phyloP scores from a whole-genome alignment of 352 stramenopile species.

The Phytophthora cactorum region DNA sequence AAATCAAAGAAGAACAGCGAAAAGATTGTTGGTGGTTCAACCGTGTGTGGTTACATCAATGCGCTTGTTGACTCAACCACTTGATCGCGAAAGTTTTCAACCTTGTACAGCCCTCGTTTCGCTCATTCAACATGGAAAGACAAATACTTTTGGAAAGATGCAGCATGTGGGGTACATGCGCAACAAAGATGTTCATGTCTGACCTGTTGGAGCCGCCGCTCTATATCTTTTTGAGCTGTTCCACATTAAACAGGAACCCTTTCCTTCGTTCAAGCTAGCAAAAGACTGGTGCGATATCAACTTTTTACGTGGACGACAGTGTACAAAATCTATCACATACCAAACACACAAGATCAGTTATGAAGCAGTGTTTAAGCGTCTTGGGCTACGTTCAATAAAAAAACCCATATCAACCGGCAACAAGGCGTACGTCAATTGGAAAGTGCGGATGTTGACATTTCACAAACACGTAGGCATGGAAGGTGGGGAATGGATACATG shows the following conservation, averaged over 20 bases:
- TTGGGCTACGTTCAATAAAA: conserved; percentile 3
- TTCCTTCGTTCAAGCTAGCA: neutral
- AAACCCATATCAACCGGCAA: conserved; percentile 13
- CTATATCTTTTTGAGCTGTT: conserved; percentile 3
- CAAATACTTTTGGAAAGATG: conserved; percentile 1
- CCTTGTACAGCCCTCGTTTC: neutral
- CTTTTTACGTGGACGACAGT: neutral
- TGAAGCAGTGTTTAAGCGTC: conserved; percentile 6
- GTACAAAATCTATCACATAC: conserved; percentile 12
- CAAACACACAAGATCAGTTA: conserved; percentile 13
- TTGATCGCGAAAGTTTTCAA: neutral
- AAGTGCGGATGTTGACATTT: conserved; percentile 8
- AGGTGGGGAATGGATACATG: conserved; percentile 7
- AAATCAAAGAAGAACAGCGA: conserved; percentile 21
- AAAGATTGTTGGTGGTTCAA: conserved; percentile 6
- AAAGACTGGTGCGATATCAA: conserved; percentile 15
- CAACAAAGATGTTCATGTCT: neutral
- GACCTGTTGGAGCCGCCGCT: neutral
- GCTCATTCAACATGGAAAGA: conserved; percentile 10
- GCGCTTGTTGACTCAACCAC: conserved; percentile 8
- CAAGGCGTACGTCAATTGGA: conserved; percentile 12
- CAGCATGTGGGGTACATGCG: conserved; percentile 5
- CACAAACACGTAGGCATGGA: conserved; percentile 1
- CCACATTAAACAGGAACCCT: neutral
- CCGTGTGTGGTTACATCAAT: conserved; percentile 14